Evolutionary conservation across 495 filamentous ascomycete species (phyloP).

Genomic region (Rhypophila decipiens): DNA sequence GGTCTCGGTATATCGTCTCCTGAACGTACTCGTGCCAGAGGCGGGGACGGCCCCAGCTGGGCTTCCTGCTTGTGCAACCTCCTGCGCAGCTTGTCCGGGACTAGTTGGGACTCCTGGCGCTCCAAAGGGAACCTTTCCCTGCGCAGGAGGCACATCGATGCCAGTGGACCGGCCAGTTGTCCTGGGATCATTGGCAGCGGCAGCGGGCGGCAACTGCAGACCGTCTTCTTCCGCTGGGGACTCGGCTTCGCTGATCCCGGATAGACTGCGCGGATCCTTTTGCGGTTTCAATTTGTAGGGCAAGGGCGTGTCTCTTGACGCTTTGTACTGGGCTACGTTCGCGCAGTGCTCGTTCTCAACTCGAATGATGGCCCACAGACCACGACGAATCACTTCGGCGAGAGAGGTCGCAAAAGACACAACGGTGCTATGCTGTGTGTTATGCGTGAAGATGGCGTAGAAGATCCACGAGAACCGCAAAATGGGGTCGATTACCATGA

Average conservation of each 20-base stretch:
- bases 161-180: neutral
- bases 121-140: neutral
- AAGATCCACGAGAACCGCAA: conserved; percentile 94
- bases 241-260: conserved; percentile 12
- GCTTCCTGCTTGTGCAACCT: neutral
- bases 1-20: conserved; percentile 21
- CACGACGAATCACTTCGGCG: conserved; percentile 72
- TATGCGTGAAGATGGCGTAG: conserved; percentile 73
- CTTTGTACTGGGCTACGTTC: conserved; percentile 80
- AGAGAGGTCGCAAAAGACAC: conserved; percentile 70
- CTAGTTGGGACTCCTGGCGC: neutral
- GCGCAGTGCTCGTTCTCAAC: conserved; percentile 96
- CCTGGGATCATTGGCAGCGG: neutral
- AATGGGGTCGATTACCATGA: conserved; percentile 81
- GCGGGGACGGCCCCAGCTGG: neutral
- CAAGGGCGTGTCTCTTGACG: conserved; percentile 70
- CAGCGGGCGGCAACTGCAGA: neutral
- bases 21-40: conserved; percentile 24
- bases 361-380: conserved; percentile 85
- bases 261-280: conserved; percentile 22
- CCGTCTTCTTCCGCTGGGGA: neutral
- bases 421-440: conserved; percentile 73
- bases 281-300: conserved; percentile 60
- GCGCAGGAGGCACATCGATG: neutral
- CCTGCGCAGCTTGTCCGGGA: conserved; percentile 1